Percentiles rank a stretch among this genome's conserved stretches.
Evolutionary conservation across 2,329 filamentous ascomycete genomes (phyloP).

Genomic region (Epichloe sylvatica): DNA sequence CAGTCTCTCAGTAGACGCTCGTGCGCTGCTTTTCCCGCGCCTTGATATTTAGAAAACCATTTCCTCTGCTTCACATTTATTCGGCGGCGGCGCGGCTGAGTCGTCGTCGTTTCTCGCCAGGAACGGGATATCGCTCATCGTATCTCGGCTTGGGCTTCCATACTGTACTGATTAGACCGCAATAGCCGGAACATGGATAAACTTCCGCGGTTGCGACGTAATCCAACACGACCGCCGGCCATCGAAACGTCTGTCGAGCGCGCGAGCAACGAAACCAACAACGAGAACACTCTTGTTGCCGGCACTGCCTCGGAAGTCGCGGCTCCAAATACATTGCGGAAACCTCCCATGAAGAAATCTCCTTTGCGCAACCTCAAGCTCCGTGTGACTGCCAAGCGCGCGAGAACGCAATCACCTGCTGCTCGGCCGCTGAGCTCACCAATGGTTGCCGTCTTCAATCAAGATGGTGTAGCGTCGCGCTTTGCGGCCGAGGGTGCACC

Average conservation of each 20-base stretch:
- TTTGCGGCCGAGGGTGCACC: constrained; percentile 9
- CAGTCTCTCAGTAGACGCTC: neutral
- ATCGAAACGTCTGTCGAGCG: constrained; percentile 27
- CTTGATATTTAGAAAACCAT: too few relatives aligned
- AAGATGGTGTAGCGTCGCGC: constrained; percentile 20
- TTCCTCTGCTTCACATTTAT: too few relatives aligned
- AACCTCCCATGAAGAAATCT: constrained; percentile 19
- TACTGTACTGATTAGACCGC: neutral
- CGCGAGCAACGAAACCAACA: constrained; percentile 14
- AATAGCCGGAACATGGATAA: constrained; percentile 24
- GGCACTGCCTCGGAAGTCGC: neutral
- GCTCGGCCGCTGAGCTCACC: constrained; percentile 16
- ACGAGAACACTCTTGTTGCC: constrained; percentile 8
- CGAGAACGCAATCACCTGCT: constrained; percentile 27
- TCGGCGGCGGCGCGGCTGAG: too few relatives aligned
- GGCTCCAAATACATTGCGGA: constrained; percentile 9
- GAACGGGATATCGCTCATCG: too few relatives aligned
- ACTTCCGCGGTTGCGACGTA: constrained; percentile 28
- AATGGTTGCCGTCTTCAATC: constrained; percentile 20
- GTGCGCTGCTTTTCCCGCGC: too few relatives aligned
- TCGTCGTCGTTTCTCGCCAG: too few relatives aligned
- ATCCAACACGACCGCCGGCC: constrained; percentile 27
- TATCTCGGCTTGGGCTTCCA: too few relatives aligned
- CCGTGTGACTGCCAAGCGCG: constrained; percentile 32
- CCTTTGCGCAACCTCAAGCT: constrained; percentile 33